phyloP scores from a whole-genome alignment of 129 eudicot genomes.

The Flaveria brownii region DNA sequence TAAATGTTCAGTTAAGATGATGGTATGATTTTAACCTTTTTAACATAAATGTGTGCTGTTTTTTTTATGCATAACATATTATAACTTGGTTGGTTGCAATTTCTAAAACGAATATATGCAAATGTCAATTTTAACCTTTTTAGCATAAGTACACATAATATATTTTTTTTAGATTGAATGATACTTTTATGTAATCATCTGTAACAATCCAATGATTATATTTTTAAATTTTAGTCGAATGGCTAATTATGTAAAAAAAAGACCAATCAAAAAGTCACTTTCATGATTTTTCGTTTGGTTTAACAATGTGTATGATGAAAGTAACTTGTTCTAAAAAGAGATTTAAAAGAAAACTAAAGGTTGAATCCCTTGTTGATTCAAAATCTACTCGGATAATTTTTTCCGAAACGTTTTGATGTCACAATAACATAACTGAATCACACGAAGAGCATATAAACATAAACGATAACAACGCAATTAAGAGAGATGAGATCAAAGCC shows the following conservation, averaged over 20 bases:
- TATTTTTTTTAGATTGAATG: background rate
- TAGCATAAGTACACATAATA: background rate
- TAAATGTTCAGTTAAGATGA: too few species aligned
- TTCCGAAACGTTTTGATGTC: slow-evolving; percentile 35
- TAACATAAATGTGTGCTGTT: too few species aligned
- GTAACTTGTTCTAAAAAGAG: background rate
- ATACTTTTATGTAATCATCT: too few species aligned
- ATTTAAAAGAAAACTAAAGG: background rate
- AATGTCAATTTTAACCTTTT: too few species aligned
- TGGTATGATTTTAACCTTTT: too few species aligned
- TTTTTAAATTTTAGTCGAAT: background rate
- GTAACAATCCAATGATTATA: too few species aligned
- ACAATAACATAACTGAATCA: slow-evolving; percentile 20
- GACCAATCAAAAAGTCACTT: background rate
- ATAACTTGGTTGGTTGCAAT: too few species aligned
- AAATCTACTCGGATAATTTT: slow-evolving; percentile 36
- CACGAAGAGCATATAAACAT: slow-evolving; percentile 19
- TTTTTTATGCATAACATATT: too few species aligned
- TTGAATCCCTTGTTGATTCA: slow-evolving; percentile 17
- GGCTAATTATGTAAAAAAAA: background rate
- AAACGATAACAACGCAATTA: slow-evolving; percentile 37
- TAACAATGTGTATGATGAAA: too few species aligned
- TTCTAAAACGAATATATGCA: too few species aligned
- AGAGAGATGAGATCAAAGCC: slow-evolving; percentile 24
- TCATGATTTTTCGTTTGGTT: background rate